Evolutionary conservation across 2,329 filamentous ascomycete species (phyloP).

Genomic region (Byssochlamys sp.): DNA sequence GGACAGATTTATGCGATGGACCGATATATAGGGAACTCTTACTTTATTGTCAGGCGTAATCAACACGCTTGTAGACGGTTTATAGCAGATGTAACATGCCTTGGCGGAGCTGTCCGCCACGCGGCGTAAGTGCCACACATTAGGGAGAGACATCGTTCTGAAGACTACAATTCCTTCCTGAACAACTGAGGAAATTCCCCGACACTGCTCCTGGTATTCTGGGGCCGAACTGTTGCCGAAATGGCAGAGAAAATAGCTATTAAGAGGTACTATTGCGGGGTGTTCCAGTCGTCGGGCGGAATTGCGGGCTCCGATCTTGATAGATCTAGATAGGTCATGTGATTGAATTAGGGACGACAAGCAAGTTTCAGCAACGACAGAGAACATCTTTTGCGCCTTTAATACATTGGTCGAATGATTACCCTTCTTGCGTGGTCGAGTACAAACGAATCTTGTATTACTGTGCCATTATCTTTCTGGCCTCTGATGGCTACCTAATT

Average conservation of each 20-base stretch:
- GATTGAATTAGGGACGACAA: neutral
- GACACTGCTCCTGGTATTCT: neutral
- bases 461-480: neutral
- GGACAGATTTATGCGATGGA: neutral
- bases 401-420: too few species aligned
- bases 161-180: neutral
- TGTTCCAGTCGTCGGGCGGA: neutral
- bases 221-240: neutral
- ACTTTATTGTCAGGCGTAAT: constrained; percentile 87
- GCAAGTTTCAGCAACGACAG: neutral
- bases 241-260: neutral
- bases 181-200: neutral
- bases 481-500: neutral
- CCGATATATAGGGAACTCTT: constrained; percentile 9
- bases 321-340: neutral
- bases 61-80: constrained; percentile 74
- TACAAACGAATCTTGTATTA: neutral
- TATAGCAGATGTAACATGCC: constrained; percentile 84
- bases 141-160: constrained; percentile 45
- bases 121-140: constrained; percentile 73
- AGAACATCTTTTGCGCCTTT: neutral
- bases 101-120: constrained; percentile 78
- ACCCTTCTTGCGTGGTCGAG: too few species aligned
- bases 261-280: neutral
- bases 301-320: neutral